Base-by-base conservation (phyloP, 257 asterid genomes). In the Scutellaria minor region DNA sequence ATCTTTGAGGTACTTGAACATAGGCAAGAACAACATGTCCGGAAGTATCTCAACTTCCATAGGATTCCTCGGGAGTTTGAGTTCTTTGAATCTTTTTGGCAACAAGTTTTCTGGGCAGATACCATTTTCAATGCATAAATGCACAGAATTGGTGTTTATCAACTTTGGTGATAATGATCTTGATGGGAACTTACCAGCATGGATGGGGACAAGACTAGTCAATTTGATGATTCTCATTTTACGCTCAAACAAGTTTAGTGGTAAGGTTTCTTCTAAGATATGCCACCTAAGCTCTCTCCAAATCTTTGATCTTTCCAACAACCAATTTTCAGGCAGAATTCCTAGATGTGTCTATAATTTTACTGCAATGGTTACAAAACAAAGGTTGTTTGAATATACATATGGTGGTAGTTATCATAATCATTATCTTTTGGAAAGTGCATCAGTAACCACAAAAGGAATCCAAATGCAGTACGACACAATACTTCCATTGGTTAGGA, bases 21-120 rank as follows among this genome's bases (percentile, higher is more conserved):
- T 84, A 48, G 75, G 55, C 27, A 71, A 77, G 10, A 84, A 84
- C 57, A 74, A 63, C 20, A 3, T 84, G 9, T 52, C 39, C 6
- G 86, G 86, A 46, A 69, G 64, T 1, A 78, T 81, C 22, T 83
- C 85, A 15, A 46, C 44, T 39, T 76, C 86, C 45, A 22, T 18
- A 18, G 18, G 18, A 0, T 18, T 18, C 18, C 18, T 18, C 0
- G 18, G 18, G 18, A 0, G 18, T 4, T 15, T 83, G 52, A 1
- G 2, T 55, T 73, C 79, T 47, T 44, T 77, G 69, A 73, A 70
- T 61, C 45, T 83, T 18, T 3, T 45, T 53, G 48, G 64, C 37
- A 83, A 83, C 78, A 68, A 3, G 1, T 45, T 83, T 9, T 67
- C 78, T 2, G 83, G 79, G 5, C 39, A 59, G 52, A 47, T 80